Base-by-base conservation (phyloP, 2,329 filamentous ascomycete species). In the Exophiala bonariae region DNA sequence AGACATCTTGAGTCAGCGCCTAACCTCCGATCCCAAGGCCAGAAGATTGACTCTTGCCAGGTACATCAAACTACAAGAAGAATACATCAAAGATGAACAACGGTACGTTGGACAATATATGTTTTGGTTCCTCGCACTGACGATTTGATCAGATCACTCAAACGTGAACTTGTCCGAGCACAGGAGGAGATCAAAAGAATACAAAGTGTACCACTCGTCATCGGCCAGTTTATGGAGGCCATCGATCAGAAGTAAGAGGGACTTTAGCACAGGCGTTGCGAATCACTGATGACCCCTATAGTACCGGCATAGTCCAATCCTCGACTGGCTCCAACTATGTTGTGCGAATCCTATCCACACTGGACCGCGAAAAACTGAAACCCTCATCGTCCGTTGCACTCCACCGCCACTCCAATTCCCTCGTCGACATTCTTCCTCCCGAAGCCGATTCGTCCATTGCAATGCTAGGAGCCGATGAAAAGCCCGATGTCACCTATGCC, bases 51-150 rank as follows among this genome's bases (percentile, higher is more conserved):
- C 51, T 34, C 31, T 50, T 55, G 47, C 56, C 61, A 89, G 86
- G 69, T 89, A 95, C 71, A 96, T 97, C 68, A 89, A 96, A 72
- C 80, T 99, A 61, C 93, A 99, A 75, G 93, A 99, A 73, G 93
- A 99, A 70, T 99, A 99, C 73, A 99, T 99, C 83, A 99, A 99
- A 77, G 93, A 99, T 82, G 93, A 99, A 78, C 93, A 99, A 76
- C 85, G 89, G 86, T 87, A 72, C 19, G 35, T 45, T 18, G 16
- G 17, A 32, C 19, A 17, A 20, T 10, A 41, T 33, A 33, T 40
- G 4, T 9, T 20, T 32, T 20, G 8, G 13, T 11, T 18, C 30
- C 9, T 4, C 30, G 17, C 18, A 13, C 47, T 52, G 26, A 54
- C 45, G 39, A 32, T 43, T 9, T 39, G 10, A 52, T 34, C 60